These are phyloP conservation scores for Mycogone perniciosa DNA, from an alignment of 2,329 filamentous ascomycete genomes.

Conservation along the genomic window DNA sequence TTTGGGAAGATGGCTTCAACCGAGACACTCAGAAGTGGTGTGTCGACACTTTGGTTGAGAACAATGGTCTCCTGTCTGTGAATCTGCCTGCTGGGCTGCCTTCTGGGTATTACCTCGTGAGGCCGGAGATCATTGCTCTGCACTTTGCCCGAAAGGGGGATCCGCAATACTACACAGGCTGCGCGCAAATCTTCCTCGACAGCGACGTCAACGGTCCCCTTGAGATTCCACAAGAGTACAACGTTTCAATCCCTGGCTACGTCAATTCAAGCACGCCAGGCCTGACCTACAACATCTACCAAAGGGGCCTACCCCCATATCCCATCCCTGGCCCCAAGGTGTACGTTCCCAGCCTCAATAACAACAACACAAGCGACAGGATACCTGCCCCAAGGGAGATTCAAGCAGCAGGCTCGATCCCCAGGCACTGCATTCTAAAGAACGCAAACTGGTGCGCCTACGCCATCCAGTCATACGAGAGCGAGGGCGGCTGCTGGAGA, in stretches of 20 bases:
- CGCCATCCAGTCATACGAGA: slow-evolving; percentile 51
- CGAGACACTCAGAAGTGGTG: slow-evolving; percentile 54
- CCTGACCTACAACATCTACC: slow-evolving; percentile 61
- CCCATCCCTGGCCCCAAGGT: slow-evolving; percentile 51
- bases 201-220: slow-evolving; percentile 39
- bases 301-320: slow-evolving; percentile 37
- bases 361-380: background rate
- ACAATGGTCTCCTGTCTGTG: slow-evolving; percentile 58
- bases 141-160: slow-evolving; percentile 53
- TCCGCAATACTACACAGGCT: slow-evolving; percentile 69
- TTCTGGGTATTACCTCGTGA: slow-evolving; percentile 63
- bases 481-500: slow-evolving; percentile 54
- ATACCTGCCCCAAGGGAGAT: slow-evolving; percentile 7
- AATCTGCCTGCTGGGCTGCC: slow-evolving; percentile 55
- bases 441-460: slow-evolving; percentile 69
- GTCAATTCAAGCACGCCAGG: slow-evolving; percentile 47
- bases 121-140: slow-evolving; percentile 63
- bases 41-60: slow-evolving; percentile 59
- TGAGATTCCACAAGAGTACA: slow-evolving; percentile 40
- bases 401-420: slow-evolving; percentile 43
- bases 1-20: slow-evolving; percentile 65
- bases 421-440: slow-evolving; percentile 51
- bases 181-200: slow-evolving; percentile 62
- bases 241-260: slow-evolving; percentile 42
- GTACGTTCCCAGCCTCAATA: slow-evolving; percentile 34